Base-by-base conservation (phyloP, 2,329 filamentous ascomycete species). In the Dothidotthia symphoricarpi region DNA sequence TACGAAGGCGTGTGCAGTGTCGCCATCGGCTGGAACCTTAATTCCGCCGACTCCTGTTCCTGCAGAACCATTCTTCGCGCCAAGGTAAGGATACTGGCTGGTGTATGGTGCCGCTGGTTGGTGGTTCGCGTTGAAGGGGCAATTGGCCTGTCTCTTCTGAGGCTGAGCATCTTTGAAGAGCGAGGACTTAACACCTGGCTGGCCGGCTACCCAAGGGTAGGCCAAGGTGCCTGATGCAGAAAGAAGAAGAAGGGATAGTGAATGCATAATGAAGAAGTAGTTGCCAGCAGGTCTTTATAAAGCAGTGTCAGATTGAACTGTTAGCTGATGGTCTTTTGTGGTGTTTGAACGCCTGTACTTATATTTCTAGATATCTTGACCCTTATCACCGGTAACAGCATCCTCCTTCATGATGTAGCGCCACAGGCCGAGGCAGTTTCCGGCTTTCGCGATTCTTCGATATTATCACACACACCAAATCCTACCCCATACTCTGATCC, bases 381-480 rank as follows among this genome's bases (percentile, higher is more conserved):
- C 19, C 19, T 5, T 22, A 22, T 9, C 19, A 22, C 9, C 19
- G 19, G 9, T 22, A 9, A 9, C 9, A 22, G 9, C 19, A 22
- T 22, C 9, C 19, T 9, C 19, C 5, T 22, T 9, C 9, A 6
- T 22, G 10, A 87, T 76, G 58, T 95, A 95, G 24, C 85, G 79
- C 29, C 86, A 79, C 19, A 87, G 72, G 14, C 85, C 82, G 24
- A 88, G 74, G 34, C 88, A 83, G 1, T 22, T 22, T 22, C 5
- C 19, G 19, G 9, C 5, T 22, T 22, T 22, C 19, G 5, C 5
- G 19, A 6, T 9, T 22, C 19, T 22, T 22, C 19, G 9, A 6
- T 9, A 22, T 6, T 22, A 9, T 22, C 19, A 22, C 19, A 5
- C 19, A 22, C 19, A 22, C 19, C 9, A 9, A 6, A 5, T 22